Conservation (phyloP, 257 asterid genomes). For the Avicennia marina region DNA sequence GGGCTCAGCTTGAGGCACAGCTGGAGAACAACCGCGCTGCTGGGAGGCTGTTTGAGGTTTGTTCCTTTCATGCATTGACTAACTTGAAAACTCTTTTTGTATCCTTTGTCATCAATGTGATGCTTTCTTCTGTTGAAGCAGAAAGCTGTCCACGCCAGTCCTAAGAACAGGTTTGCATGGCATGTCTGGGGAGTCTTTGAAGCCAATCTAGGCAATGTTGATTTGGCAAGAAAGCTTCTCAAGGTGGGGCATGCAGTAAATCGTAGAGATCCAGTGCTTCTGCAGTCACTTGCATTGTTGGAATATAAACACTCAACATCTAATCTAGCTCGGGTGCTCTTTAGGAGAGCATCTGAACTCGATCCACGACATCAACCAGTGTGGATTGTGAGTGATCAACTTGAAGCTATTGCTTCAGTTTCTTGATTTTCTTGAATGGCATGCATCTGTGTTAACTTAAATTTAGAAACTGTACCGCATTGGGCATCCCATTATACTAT, state of each 20-base stretch:
- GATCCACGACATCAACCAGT: conserved; percentile 94
- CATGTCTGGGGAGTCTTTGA: conserved; percentile 99
- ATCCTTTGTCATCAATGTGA: no score
- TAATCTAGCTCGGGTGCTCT: conserved; percentile 68
- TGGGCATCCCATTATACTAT: no score
- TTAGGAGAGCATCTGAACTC: conserved; percentile 72
- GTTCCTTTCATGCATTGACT: conserved; percentile 4
- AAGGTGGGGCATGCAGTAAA: conserved; percentile 84
- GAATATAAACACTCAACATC: conserved; percentile 75
- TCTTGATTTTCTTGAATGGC: no score
- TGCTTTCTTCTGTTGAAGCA: conserved; percentile 23
- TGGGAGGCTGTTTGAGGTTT: conserved; percentile 74
- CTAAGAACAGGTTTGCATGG: conserved; percentile 96
- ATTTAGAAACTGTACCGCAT: no score
- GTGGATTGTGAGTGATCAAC: conserved; percentile 68
- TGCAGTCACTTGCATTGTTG: conserved; percentile 79
- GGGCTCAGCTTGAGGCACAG: conserved; percentile 98
- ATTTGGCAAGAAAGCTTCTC: conserved; percentile 78
- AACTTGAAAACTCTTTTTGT: background rate
- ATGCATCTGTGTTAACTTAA: no score
- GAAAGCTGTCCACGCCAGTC: conserved; percentile 97
- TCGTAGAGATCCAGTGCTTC: conserved; percentile 93
- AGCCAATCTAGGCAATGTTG: conserved; percentile 58
- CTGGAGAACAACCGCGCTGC: conserved; percentile 63
- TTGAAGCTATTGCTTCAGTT: no score